Base-by-base conservation (phyloP, 1,139 yeast species). In the Eremothecium coryli region DNA sequence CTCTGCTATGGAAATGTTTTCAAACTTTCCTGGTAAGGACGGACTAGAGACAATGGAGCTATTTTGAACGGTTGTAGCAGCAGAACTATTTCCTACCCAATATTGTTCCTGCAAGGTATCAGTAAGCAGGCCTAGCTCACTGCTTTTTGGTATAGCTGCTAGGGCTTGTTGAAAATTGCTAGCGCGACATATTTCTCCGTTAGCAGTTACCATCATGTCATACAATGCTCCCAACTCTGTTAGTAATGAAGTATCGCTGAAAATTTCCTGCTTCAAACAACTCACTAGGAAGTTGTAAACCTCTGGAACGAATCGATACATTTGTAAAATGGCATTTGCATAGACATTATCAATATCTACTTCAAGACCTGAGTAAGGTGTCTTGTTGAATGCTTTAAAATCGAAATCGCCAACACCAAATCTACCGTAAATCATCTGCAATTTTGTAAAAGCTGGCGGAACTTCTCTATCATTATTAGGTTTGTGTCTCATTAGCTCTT, bases 331-430 rank as follows among this genome's bases (percentile, higher is more conserved):
- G 0, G 95, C 68, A 53, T 93, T 93, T 36, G 82, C 69, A 53
- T 84, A 85, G 0, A 93, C 72, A 49, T 82, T 84, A 35, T 82
- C 86, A 10, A 81, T 70, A 51, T 85, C 93, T 13, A 86, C 80
- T 55, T 90, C 97, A 21, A 93, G 64, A 0, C 98, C 97, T n/a
- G 95, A 73, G 46, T 66, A 81, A 1, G 56, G 50, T 0, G 97
- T 82, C 32, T 68, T 65, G 52, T 88, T 86, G 62, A 82, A 90
- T 48, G 76, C 80, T 37, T 73, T 77, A 53, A 90, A 90, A 61
- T 93, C 96, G 60, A 90, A 90, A 58, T 86, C 96, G 46, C 81
- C 86, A 18, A 93, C 88, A 13, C 98, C 98, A 58, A 86, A 90
- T 49, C 74, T 80, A 38, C 94, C 82, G 55, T 88, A 88, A 31